Evolutionary conservation across 2,329 filamentous ascomycete genomes (phyloP).

Genomic region (Xylariaceae sp.): DNA sequence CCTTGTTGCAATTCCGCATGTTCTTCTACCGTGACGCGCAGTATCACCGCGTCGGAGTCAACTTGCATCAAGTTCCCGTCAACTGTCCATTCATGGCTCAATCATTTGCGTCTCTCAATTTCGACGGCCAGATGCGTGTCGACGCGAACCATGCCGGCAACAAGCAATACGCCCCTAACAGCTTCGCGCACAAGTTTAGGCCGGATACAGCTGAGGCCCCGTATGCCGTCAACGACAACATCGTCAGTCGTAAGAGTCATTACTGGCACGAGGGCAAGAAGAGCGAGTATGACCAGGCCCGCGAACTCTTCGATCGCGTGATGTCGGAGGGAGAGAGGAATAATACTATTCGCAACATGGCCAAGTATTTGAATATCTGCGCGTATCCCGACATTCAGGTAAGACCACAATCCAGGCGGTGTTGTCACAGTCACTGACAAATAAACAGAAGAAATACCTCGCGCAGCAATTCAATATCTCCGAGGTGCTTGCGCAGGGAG

Average conservation of each 20-base stretch:
- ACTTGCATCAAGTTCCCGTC: conserved; percentile 45
- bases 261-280: conserved; percentile 50
- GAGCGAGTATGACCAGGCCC: conserved; percentile 48
- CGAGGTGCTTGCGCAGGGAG: not conserved
- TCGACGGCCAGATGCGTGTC: conserved; percentile 44
- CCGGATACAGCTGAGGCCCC: conserved; percentile 46
- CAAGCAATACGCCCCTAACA: conserved; percentile 48
- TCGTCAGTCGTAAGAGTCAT: conserved; percentile 47
- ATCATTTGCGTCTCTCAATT: conserved; percentile 40
- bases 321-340: conserved; percentile 41
- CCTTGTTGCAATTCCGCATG: conserved; percentile 16
- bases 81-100: conserved; percentile 39
- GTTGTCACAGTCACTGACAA: not conserved
- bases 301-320: conserved; percentile 43
- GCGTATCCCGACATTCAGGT: conserved; percentile 40
- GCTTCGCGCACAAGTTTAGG: conserved; percentile 46
- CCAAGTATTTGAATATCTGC: conserved; percentile 40
- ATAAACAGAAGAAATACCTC: not conserved
- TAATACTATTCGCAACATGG: conserved; percentile 47
- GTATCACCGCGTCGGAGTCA: conserved; percentile 40
- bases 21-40: too few species aligned
- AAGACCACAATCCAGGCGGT: not conserved
- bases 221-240: conserved; percentile 44
- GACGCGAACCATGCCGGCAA: conserved; percentile 45
- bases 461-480: not conserved